phyloP scores from a whole-genome alignment of 2,329 filamentous ascomycete genomes.

The Xylariaceae sp. region DNA sequence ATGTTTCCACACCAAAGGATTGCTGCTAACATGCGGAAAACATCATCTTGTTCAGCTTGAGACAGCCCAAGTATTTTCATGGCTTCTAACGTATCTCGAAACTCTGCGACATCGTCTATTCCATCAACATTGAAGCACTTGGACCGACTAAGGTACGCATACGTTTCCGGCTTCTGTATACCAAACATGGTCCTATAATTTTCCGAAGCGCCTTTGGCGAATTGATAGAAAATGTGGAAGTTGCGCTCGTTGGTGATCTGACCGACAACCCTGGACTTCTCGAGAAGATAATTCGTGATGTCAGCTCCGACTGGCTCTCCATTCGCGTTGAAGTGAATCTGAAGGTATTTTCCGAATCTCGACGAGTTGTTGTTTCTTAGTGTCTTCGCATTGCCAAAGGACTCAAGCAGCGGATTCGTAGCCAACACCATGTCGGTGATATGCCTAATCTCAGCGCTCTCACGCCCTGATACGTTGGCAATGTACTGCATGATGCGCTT shows the following conservation, averaged over 20 bases:
- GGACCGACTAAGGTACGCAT: slow-evolving; percentile 87
- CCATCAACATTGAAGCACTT: slow-evolving; percentile 94
- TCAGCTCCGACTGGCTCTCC: slow-evolving; percentile 94
- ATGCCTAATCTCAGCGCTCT: slow-evolving; percentile 82
- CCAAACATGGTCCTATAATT: slow-evolving; percentile 85
- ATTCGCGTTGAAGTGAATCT: slow-evolving; percentile 88
- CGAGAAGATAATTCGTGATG: slow-evolving; percentile 96
- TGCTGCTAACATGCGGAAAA: slow-evolving; percentile 90
- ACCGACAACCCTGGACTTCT: slow-evolving; percentile 91
- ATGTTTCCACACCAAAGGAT: slow-evolving; percentile 95
- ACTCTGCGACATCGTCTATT: slow-evolving; percentile 88
- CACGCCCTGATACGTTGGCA: slow-evolving; percentile 87
- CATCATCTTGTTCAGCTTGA: slow-evolving; percentile 87
- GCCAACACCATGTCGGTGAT: slow-evolving; percentile 99
- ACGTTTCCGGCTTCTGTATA: slow-evolving; percentile 86
- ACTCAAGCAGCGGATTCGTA: slow-evolving; percentile 94
- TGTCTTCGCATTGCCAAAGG: slow-evolving; percentile 97
- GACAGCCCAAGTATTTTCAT: slow-evolving; percentile 92
- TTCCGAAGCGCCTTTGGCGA: slow-evolving; percentile 88
- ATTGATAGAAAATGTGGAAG: slow-evolving; percentile 99
- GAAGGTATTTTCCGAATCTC: slow-evolving; percentile 95
- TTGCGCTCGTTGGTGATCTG: slow-evolving; percentile 95
- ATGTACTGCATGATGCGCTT: slow-evolving; percentile 99
- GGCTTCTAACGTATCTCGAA: slow-evolving; percentile 82
- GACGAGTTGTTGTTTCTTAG: slow-evolving; percentile 98